phyloP scores from a whole-genome alignment of 495 filamentous ascomycete species.

The Tuber calosporum region DNA sequence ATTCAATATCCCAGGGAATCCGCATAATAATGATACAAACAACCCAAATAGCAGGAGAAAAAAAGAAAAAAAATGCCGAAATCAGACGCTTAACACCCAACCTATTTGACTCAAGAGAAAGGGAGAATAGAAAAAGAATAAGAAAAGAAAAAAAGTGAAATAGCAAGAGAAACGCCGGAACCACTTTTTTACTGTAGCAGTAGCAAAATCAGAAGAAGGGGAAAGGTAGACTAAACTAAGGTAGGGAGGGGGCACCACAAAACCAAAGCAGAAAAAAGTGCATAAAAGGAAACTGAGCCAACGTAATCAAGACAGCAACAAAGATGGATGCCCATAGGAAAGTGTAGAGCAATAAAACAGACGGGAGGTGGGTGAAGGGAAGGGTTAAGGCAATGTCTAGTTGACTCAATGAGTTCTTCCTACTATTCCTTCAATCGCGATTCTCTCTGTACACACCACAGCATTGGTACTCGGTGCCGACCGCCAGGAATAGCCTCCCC shows the following conservation, averaged over 20 bases:
- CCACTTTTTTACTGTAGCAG: not conserved
- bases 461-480: not conserved
- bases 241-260: not conserved
- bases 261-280: not conserved
- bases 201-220: not conserved
- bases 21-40: not conserved
- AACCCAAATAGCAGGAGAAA: not conserved
- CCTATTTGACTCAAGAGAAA: not conserved
- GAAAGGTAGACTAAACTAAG: not conserved
- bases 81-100: constrained; percentile 2
- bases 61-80: not conserved
- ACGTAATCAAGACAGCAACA: not conserved
- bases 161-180: constrained; percentile 4
- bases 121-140: not conserved
- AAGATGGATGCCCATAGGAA: not conserved
- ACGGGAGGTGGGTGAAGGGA: not conserved
- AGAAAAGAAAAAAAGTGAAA: not conserved
- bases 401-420: not conserved
- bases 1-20: not conserved
- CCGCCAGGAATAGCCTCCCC: not conserved
- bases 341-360: not conserved
- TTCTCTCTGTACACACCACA: not conserved
- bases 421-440: not conserved
- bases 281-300: not conserved
- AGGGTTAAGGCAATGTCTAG: not conserved